phyloP scores from a whole-genome alignment of 2,329 filamentous ascomycete species.

The Trichoderma atrobrunneum region DNA sequence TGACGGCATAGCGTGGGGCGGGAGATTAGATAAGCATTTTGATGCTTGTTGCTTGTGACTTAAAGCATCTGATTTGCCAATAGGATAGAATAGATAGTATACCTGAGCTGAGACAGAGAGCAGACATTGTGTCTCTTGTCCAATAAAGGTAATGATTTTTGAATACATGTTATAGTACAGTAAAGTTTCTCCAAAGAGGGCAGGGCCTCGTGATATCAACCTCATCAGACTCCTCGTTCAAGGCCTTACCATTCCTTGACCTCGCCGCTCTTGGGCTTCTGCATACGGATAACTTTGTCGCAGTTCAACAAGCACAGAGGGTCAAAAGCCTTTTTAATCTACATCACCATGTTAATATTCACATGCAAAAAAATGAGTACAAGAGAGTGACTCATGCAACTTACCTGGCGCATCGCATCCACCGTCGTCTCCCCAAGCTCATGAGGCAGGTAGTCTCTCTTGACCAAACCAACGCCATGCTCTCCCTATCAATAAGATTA shows the following conservation, averaged over 20 bases:
- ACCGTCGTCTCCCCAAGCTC: constrained; percentile 73
- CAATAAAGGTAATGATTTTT: not conserved
- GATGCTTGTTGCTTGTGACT: not conserved
- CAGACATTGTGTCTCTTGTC: not conserved
- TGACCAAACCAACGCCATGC: constrained; percentile 79
- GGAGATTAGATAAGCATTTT: constrained; percentile 11
- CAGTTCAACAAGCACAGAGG: constrained; percentile 68
- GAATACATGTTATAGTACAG: not conserved
- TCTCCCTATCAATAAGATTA: constrained; percentile 54
- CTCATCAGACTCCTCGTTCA: not conserved
- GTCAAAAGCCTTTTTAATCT: constrained; percentile 80
- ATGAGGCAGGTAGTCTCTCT: constrained; percentile 77
- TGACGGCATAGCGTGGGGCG: constrained; percentile 20
- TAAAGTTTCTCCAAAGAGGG: not conserved
- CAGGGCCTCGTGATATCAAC: not conserved
- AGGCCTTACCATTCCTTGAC: constrained; percentile 42
- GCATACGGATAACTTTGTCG: constrained; percentile 65
- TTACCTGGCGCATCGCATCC: constrained; percentile 76
- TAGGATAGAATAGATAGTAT: no score
- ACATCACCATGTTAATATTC: constrained; percentile 8
- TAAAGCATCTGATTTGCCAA: not conserved
- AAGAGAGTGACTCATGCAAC: constrained; percentile 24
- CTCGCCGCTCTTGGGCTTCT: constrained; percentile 45
- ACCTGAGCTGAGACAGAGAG: not conserved
- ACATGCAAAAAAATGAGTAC: not conserved